These are phyloP conservation scores for Colletotrichum abscissum DNA, from an alignment of 2,329 filamentous ascomycete species.

Conservation along the genomic window DNA sequence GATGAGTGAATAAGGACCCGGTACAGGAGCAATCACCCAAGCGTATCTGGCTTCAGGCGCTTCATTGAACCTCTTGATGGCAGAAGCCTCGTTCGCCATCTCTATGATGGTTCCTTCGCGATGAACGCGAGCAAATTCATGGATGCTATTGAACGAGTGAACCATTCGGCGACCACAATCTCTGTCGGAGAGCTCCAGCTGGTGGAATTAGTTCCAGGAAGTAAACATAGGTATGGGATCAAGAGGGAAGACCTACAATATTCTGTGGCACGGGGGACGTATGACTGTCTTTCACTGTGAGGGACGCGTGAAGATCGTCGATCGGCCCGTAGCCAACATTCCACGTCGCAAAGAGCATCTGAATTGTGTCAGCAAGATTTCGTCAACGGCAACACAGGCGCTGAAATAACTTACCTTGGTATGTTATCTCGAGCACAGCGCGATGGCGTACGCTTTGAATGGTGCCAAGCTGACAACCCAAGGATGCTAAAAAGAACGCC, in stretches of 20 bases:
- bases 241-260: neutral
- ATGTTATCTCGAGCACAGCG: neutral
- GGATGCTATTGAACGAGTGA: slow-evolving; percentile 15
- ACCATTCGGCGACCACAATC: slow-evolving; percentile 21
- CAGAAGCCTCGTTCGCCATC: slow-evolving; percentile 14
- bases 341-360: slow-evolving; percentile 2
- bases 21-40: slow-evolving; percentile 18
- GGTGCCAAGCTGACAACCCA: neutral
- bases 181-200: neutral
- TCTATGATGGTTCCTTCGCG: slow-evolving; percentile 21
- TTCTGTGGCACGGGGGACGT: neutral
- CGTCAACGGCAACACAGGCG: neutral
- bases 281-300: neutral
- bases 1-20: slow-evolving; percentile 8
- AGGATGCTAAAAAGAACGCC: neutral
- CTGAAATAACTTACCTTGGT: neutral
- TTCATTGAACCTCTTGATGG: slow-evolving; percentile 7
- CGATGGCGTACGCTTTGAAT: neutral
- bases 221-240: neutral
- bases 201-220: neutral
- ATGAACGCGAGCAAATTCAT: slow-evolving; percentile 26
- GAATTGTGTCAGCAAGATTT: neutral
- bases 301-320: neutral
- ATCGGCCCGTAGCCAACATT: slow-evolving; percentile 4
- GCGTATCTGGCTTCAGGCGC: neutral